Conservation (phyloP, 768 basidiomycete genomes). For the Pleurotus ostreatus region DNA sequence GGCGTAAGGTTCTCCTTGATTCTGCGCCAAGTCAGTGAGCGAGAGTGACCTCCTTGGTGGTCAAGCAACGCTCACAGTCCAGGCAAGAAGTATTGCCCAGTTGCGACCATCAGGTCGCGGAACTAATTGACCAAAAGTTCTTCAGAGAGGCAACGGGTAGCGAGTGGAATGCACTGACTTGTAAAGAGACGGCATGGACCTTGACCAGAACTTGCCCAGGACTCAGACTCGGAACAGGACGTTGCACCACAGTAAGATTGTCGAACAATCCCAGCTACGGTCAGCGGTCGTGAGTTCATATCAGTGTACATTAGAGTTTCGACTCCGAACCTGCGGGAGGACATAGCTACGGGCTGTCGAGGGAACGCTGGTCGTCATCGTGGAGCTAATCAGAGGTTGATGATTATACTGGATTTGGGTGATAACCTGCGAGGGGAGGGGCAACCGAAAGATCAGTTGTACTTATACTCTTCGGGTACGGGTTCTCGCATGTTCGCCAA, state of each 20-base stretch:
- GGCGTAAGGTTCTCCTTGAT: background rate
- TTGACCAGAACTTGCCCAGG: constrained; percentile 35
- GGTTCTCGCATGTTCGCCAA: too few species aligned
- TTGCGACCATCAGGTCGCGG: constrained; percentile 32
- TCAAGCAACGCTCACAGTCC: constrained; percentile 11
- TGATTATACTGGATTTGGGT: too few species aligned
- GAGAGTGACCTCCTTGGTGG: background rate
- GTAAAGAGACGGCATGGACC: constrained; percentile 36
- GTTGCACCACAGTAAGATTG: constrained; percentile 8
- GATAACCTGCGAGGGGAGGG: too few species aligned
- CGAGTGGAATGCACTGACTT: constrained; percentile 13
- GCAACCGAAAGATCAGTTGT: too few species aligned
- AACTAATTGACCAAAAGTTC: constrained; percentile 16
- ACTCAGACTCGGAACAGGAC: constrained; percentile 16
- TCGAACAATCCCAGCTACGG: constrained; percentile 5
- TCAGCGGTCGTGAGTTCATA: too few species aligned
- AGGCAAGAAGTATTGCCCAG: constrained; percentile 20
- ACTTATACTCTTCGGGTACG: too few species aligned
- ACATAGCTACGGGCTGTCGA: background rate
- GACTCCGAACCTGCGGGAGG: background rate
- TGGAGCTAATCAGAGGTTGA: too few species aligned
- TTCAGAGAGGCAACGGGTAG: background rate
- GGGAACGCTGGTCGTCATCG: background rate
- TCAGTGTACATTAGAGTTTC: too few species aligned
- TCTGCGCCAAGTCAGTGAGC: background rate